Base-by-base conservation (phyloP, 208 protist genomes). In the Crithidia bombi region DNA sequence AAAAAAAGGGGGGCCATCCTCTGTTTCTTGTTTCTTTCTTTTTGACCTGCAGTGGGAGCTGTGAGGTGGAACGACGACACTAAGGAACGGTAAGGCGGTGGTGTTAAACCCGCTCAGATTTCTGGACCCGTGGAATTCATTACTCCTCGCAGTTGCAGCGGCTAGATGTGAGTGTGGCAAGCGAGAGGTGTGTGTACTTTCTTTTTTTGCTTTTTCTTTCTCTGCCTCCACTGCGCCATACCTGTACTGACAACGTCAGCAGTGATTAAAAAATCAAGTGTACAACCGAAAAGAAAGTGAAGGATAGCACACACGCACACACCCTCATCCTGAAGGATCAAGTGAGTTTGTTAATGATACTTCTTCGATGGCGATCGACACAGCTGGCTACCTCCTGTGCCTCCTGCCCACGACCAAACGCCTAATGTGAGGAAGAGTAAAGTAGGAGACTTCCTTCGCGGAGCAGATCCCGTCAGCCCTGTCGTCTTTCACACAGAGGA, bases 21-120 rank as follows among this genome's bases (percentile, higher is more conserved):
- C n/a, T n/a, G n/a, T n/a, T 52, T 54, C 51, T 50, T 46, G 59
- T 59, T 63, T 36, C 51, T 65, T 28, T 66, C 61, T 49, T 19
- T 55, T 55, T 28, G 57, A 64, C 57, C 57, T 51, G 41, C 55
- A 47, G 50, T 26, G 25, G 33, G 12, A 28, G 10, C 55, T 33
- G 38, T 0, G 38, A 11, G 21, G 21, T 28, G 38, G 38, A 47
- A 38, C 12, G 55, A 49, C 19, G 26, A 64, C 32, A 19, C 7
- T 11, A 64, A 64, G 35, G 51, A 5, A n/a, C 15, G 28, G 11
- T 6, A 64, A 21, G n/a, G 32, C 52, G 43, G 52, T 21, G 52
- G 19, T 33, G 10, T 58, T 5, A 58, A 43, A 26, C 32, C 11
- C 10, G 50, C 3, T 36, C 26, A 28, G 26, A 5, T 36, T 9